These are phyloP conservation scores for Fraxinus baroniana DNA, from an alignment of 305 asterid species.

Conservation along the genomic window DNA sequence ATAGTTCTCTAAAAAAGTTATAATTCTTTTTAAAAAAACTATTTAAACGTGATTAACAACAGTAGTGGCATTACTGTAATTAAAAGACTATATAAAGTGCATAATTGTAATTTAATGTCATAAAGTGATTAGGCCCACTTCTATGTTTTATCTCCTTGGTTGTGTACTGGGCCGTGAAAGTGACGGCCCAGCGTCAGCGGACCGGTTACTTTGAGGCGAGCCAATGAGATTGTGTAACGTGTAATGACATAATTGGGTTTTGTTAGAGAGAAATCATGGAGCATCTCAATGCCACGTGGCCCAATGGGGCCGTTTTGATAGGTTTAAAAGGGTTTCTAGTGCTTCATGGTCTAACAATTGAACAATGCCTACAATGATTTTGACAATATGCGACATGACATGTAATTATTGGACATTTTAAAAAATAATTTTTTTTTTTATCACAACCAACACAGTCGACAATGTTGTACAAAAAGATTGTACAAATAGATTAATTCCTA, in stretches of 20 bases:
- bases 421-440: too few relatives aligned
- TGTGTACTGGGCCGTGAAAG: slow-evolving; percentile 39
- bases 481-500: background rate
- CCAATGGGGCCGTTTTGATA: background rate
- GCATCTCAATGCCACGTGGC: slow-evolving; percentile 5
- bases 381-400: background rate
- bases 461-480: too few relatives aligned
- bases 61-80: slow-evolving; percentile 18
- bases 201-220: slow-evolving; percentile 32
- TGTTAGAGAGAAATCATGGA: background rate
- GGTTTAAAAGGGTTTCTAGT: background rate
- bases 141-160: slow-evolving; percentile 13
- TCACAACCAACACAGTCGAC: background rate
- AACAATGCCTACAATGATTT: background rate
- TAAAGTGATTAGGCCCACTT: slow-evolving; percentile 46
- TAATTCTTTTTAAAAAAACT: background rate
- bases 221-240: slow-evolving; percentile 33
- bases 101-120: background rate
- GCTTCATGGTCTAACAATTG: background rate
- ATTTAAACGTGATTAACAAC: background rate
- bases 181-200: slow-evolving; percentile 65
- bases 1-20: background rate
- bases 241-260: background rate
- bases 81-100: slow-evolving; percentile 4
- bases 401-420: too few relatives aligned